Evolutionary conservation across 441 rosid genomes (phyloP).

Genomic region (Cnidoscolus chayamansa): DNA sequence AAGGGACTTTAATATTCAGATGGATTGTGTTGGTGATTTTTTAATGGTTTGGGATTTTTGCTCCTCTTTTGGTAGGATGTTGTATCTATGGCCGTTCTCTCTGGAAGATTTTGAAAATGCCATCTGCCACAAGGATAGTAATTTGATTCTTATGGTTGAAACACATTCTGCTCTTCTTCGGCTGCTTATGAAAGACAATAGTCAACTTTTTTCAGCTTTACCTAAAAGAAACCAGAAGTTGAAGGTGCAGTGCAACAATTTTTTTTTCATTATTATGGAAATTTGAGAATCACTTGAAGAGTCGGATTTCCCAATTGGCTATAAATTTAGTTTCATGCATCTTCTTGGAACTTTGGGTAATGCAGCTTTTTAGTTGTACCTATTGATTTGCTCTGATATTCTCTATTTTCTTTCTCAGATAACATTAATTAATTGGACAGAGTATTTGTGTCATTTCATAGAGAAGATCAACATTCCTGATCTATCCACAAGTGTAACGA

Average conservation of each 20-base stretch:
- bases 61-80: conserved; percentile 66
- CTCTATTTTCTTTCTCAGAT: conserved; percentile 47
- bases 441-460: conserved; percentile 81
- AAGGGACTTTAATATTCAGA: conserved; percentile 69
- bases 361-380: conserved; percentile 16
- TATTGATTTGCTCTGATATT: conserved; percentile 23
- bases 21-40: conserved; percentile 82
- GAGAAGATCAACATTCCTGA: conserved; percentile 55
- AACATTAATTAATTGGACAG: conserved; percentile 79
- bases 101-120: conserved; percentile 94
- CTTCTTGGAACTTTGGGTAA: conserved; percentile 4
- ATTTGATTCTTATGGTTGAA: conserved; percentile 72
- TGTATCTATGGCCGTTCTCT: conserved; percentile 73
- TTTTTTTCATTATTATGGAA: neutral
- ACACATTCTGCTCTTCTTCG: conserved; percentile 77
- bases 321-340: neutral
- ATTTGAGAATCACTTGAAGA: neutral
- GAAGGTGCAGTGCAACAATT: conserved; percentile 41
- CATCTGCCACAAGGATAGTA: conserved; percentile 74
- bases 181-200: conserved; percentile 53
- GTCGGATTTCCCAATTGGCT: neutral
- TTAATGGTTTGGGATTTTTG: conserved; percentile 98
- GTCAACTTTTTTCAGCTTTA: conserved; percentile 41
- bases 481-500: conserved; percentile 42
- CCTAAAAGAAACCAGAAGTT: conserved; percentile 56